Evolutionary conservation across 108 stramenopile genomes (phyloP).

Genomic region (Pseudonitzschia multiseries): DNA sequence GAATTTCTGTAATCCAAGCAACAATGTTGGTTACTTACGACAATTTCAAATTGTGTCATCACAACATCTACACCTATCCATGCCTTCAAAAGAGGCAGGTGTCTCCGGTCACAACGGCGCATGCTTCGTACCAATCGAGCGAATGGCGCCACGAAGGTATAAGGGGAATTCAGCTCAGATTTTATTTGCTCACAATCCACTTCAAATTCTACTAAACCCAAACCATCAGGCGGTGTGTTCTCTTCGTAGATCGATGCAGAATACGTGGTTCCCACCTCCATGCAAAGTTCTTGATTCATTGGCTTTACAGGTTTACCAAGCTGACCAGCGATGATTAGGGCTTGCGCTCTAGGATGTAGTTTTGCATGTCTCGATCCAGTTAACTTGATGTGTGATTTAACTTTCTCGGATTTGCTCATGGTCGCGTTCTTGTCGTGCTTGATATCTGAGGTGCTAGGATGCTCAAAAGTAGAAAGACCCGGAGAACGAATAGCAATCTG

Average conservation of each 20-base stretch:
- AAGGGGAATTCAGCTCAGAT: background rate
- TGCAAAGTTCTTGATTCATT: background rate
- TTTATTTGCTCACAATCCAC: conserved; percentile 30
- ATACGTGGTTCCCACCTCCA: background rate
- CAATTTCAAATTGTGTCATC: conserved; percentile 78
- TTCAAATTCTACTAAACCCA: conserved; percentile 33
- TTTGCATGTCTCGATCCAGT: conserved; percentile 23
- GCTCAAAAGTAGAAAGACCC: background rate
- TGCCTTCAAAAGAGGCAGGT: conserved; percentile 67
- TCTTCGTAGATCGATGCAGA: background rate
- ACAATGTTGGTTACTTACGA: conserved; percentile 27
- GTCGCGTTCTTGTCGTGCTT: background rate
- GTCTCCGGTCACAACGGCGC: conserved; percentile 75
- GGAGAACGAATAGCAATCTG: conserved; percentile 21
- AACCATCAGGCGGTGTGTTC: background rate
- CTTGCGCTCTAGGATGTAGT: conserved; percentile 35
- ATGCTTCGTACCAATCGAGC: conserved; percentile 78
- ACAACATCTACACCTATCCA: conserved; percentile 82
- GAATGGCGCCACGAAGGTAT: conserved; percentile 52
- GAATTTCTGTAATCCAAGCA: background rate
- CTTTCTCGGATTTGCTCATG: background rate
- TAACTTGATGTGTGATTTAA: conserved; percentile 21
- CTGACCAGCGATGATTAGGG: conserved; percentile 41
- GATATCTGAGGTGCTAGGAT: background rate
- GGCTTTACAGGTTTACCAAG: conserved; percentile 41